Evolutionary conservation across 257 asterid species (phyloP).

Genomic region (Jaltomata sinuosa): DNA sequence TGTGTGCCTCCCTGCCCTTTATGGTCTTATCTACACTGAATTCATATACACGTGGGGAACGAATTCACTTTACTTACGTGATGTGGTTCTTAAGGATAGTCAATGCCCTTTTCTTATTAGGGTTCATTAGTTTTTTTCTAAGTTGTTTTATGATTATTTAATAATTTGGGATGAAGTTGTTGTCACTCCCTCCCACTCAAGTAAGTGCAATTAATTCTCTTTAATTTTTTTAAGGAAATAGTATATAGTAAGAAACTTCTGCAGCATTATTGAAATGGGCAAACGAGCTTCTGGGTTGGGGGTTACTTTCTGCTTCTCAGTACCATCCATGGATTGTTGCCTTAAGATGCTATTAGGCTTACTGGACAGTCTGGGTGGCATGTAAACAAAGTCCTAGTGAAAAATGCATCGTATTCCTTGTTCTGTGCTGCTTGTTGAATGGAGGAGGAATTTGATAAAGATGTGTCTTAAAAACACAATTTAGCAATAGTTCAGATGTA

Average conservation of each 20-base stretch:
- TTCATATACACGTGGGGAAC: background rate
- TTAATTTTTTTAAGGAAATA: background rate
- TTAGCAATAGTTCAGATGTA: background rate
- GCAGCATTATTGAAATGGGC: background rate
- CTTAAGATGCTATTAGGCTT: background rate
- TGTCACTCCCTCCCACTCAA: background rate
- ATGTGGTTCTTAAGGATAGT: background rate
- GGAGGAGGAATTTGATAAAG: background rate
- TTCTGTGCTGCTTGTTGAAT: background rate
- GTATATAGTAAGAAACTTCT: background rate
- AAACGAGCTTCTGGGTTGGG: background rate
- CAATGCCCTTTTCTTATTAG: background rate
- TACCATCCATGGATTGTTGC: background rate
- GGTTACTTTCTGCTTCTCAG: background rate
- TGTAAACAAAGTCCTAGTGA: background rate
- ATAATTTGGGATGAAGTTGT: background rate
- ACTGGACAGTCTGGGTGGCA: background rate
- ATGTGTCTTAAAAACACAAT: background rate
- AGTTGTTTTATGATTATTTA: background rate
- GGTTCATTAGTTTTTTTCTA: background rate
- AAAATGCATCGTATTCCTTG: background rate
- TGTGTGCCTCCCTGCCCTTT: background rate
- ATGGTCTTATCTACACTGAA: background rate
- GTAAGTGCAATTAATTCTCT: background rate
- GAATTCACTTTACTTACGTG: background rate